A percentile compares a stretch with the other conserved stretches of the same genome.
Conservation (phyloP, 164 flowering plant genomes). For the Echeveria elegans region DNA sequence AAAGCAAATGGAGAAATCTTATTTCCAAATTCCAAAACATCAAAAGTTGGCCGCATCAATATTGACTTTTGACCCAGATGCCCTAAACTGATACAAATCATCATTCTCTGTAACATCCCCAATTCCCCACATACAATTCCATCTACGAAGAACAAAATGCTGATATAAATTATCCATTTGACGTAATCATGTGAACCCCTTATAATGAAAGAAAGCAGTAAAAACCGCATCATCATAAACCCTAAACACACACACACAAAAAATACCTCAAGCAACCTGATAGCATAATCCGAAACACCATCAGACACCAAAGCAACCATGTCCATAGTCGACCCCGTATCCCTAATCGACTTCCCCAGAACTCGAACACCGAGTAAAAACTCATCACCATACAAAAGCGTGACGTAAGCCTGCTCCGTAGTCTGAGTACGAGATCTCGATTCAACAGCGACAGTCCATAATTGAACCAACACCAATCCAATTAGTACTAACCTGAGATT, state of each 20-base stretch:
- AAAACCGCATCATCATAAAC: too few species aligned
- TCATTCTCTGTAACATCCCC: too few species aligned
- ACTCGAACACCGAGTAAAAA: conserved; percentile 90
- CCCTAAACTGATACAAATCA: too few species aligned
- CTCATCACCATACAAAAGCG: conserved; percentile 92
- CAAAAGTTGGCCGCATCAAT: background rate
- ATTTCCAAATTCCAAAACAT: background rate
- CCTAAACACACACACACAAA: background rate
- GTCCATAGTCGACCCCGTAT: conserved; percentile 73
- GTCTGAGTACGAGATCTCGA: background rate
- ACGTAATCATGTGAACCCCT: background rate
- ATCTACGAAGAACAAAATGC: too few species aligned
- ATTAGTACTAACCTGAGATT: background rate
- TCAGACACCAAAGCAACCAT: conserved; percentile 94
- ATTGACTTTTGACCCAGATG: background rate
- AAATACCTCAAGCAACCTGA: conserved; percentile 57
- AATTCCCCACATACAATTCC: too few species aligned
- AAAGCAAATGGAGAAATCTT: too few species aligned
- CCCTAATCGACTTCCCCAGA: conserved; percentile 82
- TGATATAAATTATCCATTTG: background rate
- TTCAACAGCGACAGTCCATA: background rate
- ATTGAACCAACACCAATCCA: background rate
- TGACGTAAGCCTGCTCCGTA: conserved; percentile 53
- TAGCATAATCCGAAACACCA: conserved; percentile 87
- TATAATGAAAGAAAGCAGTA: too few species aligned